Conservation (phyloP, 1,284 basidiomycete species). For the Malassezia dermatis region DNA sequence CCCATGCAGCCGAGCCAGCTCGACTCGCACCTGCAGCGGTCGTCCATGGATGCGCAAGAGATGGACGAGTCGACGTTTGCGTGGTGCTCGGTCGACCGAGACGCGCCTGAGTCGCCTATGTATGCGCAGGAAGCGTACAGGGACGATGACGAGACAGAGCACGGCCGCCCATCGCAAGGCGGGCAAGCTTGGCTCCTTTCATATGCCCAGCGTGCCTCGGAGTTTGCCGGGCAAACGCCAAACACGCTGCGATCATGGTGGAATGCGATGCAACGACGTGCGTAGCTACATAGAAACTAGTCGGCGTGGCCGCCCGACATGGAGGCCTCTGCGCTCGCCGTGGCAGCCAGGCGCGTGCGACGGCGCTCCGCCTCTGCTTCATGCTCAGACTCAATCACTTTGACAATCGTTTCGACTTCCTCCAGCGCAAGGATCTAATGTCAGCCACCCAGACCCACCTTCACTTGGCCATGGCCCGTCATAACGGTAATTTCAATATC, state of each 20-base stretch:
- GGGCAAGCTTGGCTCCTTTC: neutral
- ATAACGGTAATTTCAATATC: conserved; percentile 46
- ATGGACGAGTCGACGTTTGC: neutral
- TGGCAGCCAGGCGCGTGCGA: conserved; percentile 40
- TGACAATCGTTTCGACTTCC: conserved; percentile 44
- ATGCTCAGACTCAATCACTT: conserved; percentile 42
- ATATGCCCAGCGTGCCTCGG: neutral
- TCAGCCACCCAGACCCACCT: conserved; percentile 17
- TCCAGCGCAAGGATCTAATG: conserved; percentile 31
- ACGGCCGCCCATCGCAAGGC: neutral
- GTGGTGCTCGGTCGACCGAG: neutral
- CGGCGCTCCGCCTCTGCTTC: conserved; percentile 46
- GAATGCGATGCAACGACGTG: neutral
- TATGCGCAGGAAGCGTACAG: neutral
- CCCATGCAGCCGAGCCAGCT: neutral
- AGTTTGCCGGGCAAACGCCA: neutral
- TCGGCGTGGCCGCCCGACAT: conserved; percentile 18
- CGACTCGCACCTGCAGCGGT: neutral
- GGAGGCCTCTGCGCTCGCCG: conserved; percentile 40
- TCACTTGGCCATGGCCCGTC: conserved; percentile 36
- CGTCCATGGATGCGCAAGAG: neutral
- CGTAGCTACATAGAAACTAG: neutral
- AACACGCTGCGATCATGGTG: neutral
- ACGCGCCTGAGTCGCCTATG: neutral
- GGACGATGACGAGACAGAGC: neutral